Evolutionary conservation across 768 basidiomycete genomes (phyloP).

Genomic region (Naematelia aurantialba): DNA sequence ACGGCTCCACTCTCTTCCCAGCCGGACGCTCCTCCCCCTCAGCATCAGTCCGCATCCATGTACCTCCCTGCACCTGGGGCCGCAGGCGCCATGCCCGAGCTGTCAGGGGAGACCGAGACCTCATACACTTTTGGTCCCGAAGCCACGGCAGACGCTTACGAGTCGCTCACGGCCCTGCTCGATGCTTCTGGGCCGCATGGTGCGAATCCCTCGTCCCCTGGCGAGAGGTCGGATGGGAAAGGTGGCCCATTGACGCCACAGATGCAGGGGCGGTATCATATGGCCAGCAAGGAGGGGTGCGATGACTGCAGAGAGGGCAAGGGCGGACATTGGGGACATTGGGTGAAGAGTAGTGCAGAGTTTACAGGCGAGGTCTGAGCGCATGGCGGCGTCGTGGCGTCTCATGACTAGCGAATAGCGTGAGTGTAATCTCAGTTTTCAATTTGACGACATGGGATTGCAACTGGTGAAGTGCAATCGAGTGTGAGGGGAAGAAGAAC

Average conservation of each 20-base stretch:
- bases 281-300: background rate
- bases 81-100: no score
- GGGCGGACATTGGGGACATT: constrained; percentile 3
- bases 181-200: background rate
- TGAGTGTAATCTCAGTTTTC: no score
- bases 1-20: constrained; percentile 3
- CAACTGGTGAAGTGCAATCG: no score
- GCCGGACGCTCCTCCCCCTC: background rate
- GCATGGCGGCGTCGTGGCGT: no score
- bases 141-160: constrained; percentile 7
- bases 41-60: background rate
- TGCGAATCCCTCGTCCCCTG: background rate
- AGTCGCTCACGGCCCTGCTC: constrained; percentile 5
- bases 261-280: background rate
- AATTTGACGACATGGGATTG: no score
- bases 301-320: background rate
- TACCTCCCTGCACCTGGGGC: no score
- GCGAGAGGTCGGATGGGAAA: constrained; percentile 1
- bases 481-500: no score
- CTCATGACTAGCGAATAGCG: no score
- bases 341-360: background rate
- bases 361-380: background rate
- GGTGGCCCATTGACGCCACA: background rate
- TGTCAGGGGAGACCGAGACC: no score
- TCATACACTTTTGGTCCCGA: background rate